Evolutionary conservation across 345 rosid species (phyloP), one percentile per base, ranked within the genome.

Genomic region (Erysimum cheiranthoides): DNA sequence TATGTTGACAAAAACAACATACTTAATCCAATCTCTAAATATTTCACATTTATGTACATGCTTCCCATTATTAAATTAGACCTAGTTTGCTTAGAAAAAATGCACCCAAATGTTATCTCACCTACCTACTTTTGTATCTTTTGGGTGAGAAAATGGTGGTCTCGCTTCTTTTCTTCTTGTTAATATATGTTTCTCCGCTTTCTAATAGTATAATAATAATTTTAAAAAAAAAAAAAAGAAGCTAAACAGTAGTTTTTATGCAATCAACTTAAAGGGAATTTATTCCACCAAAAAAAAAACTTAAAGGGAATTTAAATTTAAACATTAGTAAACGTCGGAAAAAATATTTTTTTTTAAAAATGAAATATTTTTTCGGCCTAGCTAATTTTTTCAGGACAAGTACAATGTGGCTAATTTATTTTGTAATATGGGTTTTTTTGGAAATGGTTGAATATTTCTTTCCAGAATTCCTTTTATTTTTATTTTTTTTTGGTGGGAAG

Each of bases 91-190:
- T 68, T 32, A 18, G 61, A 75, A 50, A 75, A 68, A 60, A 6
- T 61, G 57, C 45, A 75, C 43, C 52, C 35, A 66, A 28, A 25
- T n/a, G 25, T 68, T 31, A 59, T 38, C 45, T 18, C 43, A 47
- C 34, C 59, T 21, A 75, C 74, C 74, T 61, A 60, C 68, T 32
- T 50, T 25, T 50, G 54, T 60, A 68, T 50, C 31, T 31, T 50
- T 62, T 68, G 56, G 79, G 51, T 75, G 74, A 61, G 79, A 68
- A 76, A 75, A 18, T 30, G 18, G 68, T 31, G 43, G 58, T 60
- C 45, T 58, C 11, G 3, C 27, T 56, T 35, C 25, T 10, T 56
- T 65, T 35, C 49, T 56, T 66, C 18, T 16, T 31, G 3, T 18
- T 40, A 5, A 6, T 54, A 28, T 54, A 28, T 54, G 6, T 5